Evolutionary conservation across 495 filamentous ascomycete species (phyloP), one percentile per base, ranked within the genome.

Genomic region (Aspergillus sclerotioniger): DNA sequence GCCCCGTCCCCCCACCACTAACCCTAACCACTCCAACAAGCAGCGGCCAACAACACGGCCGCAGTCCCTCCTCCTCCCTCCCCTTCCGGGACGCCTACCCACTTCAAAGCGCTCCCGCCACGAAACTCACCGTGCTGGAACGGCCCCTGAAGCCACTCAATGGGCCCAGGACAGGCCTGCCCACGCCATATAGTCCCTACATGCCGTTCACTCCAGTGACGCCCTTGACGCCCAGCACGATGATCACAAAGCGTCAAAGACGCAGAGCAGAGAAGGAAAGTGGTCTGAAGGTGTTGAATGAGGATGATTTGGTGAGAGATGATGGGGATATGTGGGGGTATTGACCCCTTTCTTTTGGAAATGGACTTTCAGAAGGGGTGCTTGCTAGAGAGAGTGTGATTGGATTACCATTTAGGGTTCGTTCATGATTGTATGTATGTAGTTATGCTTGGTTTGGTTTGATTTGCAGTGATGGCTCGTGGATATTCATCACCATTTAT

Each of bases 191-290:
- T 70, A 87, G 84, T 54, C 90, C 92, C 6, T 97, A 97, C 66
- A 94, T 96, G 81, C 92, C 92, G 0, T 93, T 89, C 66, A 90
- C 88, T 2, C 92, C 92, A 0, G 79, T 95, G 8, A 89, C 94
- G 15, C 92, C 92, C 0, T 84, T 97, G 56, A 95, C 92, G 29
- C 92, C 92, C 1, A 84, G 85, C 46, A 70, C 84, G 53, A 77
- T 92, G 48, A 86, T 91, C 43, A 90, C 85, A 10, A 85, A 82
- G 70, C 82, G 83, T 58, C 90, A 96, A 64, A 73, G 90, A 48
- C 91, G 88, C 78, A 72, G 77, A 56, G 66, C 68, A 54, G 71
- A 72, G 53, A 69, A 67, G 46, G 71, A 67, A 33, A 73, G 69
- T 53, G 68, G 72, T n/a, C 61, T 77, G 12, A 65, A 67, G 17